Conservation (phyloP, 1,284 basidiomycete species). For the Retiboletus flavoniger region DNA sequence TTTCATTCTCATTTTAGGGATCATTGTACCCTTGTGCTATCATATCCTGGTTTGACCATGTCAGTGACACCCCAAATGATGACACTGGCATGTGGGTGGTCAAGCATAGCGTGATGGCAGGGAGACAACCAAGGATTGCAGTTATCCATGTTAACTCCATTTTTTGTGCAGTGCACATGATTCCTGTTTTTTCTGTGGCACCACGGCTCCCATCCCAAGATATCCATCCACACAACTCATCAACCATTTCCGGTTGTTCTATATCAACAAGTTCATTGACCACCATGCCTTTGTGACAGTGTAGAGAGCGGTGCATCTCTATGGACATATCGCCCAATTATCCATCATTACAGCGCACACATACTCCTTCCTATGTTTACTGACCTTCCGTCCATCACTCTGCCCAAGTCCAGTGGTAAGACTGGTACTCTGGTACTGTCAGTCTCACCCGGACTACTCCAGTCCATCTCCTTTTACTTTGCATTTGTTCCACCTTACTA, state of each 20-base stretch:
- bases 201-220: background rate
- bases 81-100: conserved; percentile 16
- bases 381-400: no score
- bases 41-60: conserved; percentile 10
- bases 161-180: conserved; percentile 9
- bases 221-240: background rate
- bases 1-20: conserved; percentile 1
- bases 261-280: background rate
- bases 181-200: conserved; percentile 6
- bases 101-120: background rate
- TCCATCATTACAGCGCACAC: no score
- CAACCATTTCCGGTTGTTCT: background rate
- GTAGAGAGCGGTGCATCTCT: no score
- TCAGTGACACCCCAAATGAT: background rate
- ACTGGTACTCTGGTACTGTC: no score
- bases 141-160: conserved; percentile 13
- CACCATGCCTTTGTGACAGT: background rate
- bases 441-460: no score
- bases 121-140: background rate
- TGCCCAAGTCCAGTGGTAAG: no score
- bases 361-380: no score
- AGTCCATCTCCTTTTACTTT: no score
- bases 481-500: no score
- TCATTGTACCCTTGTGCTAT: conserved; percentile 7
- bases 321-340: no score